These are phyloP conservation scores for Fusarium tjaetaba DNA, from an alignment of 2,329 filamentous ascomycete species.

Conservation along the genomic window DNA sequence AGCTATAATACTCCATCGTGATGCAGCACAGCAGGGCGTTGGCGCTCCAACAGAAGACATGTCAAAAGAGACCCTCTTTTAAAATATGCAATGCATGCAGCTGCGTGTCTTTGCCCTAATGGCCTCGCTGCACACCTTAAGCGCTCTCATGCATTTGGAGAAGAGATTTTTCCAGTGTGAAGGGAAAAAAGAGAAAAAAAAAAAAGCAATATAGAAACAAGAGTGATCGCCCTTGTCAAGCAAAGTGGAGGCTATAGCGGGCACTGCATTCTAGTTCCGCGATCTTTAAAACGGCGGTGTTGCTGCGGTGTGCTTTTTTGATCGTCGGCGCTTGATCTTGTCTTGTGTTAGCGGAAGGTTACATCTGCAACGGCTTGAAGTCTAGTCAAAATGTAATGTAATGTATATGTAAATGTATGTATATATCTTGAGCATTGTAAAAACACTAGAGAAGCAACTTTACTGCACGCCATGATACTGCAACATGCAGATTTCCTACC, in stretches of 20 bases:
- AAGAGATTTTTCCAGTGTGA: slow-evolving; percentile 34
- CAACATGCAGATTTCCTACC: slow-evolving; percentile 6
- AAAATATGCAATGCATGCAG: slow-evolving; percentile 37
- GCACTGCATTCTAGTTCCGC: slow-evolving; percentile 32
- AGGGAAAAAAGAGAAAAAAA: slow-evolving; percentile 34
- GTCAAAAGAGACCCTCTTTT: slow-evolving; percentile 32
- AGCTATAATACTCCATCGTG: slow-evolving; percentile 32
- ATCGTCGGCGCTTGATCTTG: slow-evolving; percentile 33
- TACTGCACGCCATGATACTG: slow-evolving; percentile 27
- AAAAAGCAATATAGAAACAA: slow-evolving; percentile 15
- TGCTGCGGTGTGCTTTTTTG: slow-evolving; percentile 27
- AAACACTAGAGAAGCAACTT: slow-evolving; percentile 18
- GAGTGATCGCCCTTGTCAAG: slow-evolving; percentile 20
- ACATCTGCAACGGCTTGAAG: slow-evolving; percentile 23
- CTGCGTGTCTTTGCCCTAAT: slow-evolving; percentile 43
- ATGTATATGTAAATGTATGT: slow-evolving; percentile 30
- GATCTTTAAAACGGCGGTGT: slow-evolving; percentile 29
- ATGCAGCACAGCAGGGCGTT: slow-evolving; percentile 28
- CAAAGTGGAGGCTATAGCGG: slow-evolving; percentile 34
- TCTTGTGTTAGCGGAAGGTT: slow-evolving; percentile 31
- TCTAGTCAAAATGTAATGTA: slow-evolving; percentile 3
- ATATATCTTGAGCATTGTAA: slow-evolving; percentile 32
- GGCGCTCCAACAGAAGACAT: slow-evolving; percentile 30
- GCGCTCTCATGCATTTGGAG: slow-evolving; percentile 10
- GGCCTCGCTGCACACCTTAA: slow-evolving; percentile 22